These are phyloP conservation scores for Camellia granthamiana DNA, from an alignment of 148 eudicot species.

Conservation along the genomic window DNA sequence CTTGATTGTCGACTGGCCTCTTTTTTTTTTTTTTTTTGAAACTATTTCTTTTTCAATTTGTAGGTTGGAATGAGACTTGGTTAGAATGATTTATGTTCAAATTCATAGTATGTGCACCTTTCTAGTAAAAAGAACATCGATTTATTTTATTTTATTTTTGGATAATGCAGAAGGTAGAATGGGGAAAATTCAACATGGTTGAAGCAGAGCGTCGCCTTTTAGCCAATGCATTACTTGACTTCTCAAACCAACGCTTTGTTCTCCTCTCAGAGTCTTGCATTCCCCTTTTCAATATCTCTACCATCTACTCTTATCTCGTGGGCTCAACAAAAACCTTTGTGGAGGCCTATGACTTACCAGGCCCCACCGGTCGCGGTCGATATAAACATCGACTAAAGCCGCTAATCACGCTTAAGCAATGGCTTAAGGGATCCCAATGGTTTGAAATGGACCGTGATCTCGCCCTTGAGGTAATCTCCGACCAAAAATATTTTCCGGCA, in stretches of 20 bases:
- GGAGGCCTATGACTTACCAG: slow-evolving; percentile 35
- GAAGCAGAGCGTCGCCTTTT: slow-evolving; percentile 73
- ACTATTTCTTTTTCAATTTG: too few species aligned
- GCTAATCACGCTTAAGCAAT: slow-evolving; percentile 31
- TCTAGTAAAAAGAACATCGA: not conserved
- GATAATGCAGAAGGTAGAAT: slow-evolving; percentile 47
- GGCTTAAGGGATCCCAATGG: slow-evolving; percentile 86
- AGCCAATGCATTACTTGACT: slow-evolving; percentile 64
- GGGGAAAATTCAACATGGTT: slow-evolving; percentile 73
- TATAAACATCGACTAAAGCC: slow-evolving; percentile 47
- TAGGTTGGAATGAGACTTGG: too few species aligned
- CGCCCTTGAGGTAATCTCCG: slow-evolving; percentile 49
- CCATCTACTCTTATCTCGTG: slow-evolving; percentile 48
- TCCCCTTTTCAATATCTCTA: slow-evolving; percentile 65
- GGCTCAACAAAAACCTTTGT: slow-evolving; percentile 42
- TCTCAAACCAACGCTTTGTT: slow-evolving; percentile 57
- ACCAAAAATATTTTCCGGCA: slow-evolving; percentile 25
- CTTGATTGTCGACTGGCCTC: too few species aligned
- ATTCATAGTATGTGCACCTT: not conserved
- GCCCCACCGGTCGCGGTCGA: slow-evolving; percentile 50
- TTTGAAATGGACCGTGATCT: slow-evolving; percentile 55
- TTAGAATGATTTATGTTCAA: too few species aligned
- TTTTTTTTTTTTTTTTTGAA: too few species aligned
- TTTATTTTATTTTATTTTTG: not conserved
- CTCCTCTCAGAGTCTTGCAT: slow-evolving; percentile 77